Base-by-base conservation (phyloP, 1,139 yeast species). In the Geotrichum candidum region DNA sequence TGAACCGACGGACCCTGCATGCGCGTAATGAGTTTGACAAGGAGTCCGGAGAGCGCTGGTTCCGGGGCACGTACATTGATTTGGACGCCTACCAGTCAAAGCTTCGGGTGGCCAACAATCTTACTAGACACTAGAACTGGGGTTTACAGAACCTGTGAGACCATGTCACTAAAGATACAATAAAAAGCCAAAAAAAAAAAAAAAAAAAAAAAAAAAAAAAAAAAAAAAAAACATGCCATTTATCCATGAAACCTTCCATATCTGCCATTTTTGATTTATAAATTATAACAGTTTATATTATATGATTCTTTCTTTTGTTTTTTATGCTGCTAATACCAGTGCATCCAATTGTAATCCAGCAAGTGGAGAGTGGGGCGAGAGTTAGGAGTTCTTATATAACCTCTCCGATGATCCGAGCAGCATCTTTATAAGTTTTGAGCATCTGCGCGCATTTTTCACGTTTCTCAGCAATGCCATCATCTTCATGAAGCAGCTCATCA, bases 401-500 rank as follows among this genome's bases (percentile, higher is more conserved):
- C 71, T 94, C 97, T 69, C 92, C 88, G 65, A 94, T 89, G 67
- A 94, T 85, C 68, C 82, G 82, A 15, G 96, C 88, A 6, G 99
- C 99, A 73, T 90, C 95, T 69, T 82, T 86, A 76, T 95, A 94
- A 15, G 97, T 92, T 64, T 84, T 84, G 70, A 94, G 82, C 72
- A 91, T 79, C 68, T 86, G 88, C 66, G 87, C 81, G 72, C 97
- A 92, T 75, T 91, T 94, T 65, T 85, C 90, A 66, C 99, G 84
- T 74, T 95, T 99, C 69, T 89, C 89, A 62, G 94, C 96, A 67
- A 94, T 80, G 54, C 83, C 84, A 70, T 90, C 96, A 73, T 95
- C 99, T 74, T 95, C 99, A 70, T 84, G 84, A 66, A 95, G 80
- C 69, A 95, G 80, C 58, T 90, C 96, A 68, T 89, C 96, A 74